Conservation (phyloP, 306 rosid genomes). For the Ormosia emarginata region DNA sequence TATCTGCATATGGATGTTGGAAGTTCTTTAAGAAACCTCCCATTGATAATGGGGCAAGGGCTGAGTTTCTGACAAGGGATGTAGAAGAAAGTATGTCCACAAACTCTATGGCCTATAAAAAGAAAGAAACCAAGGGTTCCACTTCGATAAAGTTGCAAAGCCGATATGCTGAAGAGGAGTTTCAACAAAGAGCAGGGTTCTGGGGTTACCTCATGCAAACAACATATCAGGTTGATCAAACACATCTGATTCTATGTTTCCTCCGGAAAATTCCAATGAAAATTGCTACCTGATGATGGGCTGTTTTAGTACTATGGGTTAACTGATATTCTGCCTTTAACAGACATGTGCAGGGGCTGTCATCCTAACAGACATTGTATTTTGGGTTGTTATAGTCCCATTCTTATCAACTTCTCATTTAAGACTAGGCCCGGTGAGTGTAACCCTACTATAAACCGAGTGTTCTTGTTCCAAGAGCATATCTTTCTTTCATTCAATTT, state of each 20-base stretch:
- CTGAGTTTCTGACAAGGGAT: too few relatives aligned
- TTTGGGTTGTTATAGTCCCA: conserved; percentile 66
- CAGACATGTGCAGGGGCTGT: conserved; percentile 77
- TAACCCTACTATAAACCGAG: neutral
- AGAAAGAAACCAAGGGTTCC: conserved; percentile 11
- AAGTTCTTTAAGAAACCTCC: conserved; percentile 18
- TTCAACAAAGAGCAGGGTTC: conserved; percentile 40
- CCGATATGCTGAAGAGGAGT: conserved; percentile 41
- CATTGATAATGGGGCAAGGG: conserved; percentile 5
- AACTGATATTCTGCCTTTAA: conserved; percentile 16
- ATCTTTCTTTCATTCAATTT: neutral
- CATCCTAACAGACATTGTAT: conserved; percentile 56
- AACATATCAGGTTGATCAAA: conserved; percentile 41
- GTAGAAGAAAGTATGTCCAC: neutral
- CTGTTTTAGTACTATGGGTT: neutral
- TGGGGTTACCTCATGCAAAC: conserved; percentile 58
- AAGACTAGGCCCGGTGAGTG: conserved; percentile 44
- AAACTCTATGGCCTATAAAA: neutral
- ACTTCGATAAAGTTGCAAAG: conserved; percentile 28
- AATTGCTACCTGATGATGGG: too few relatives aligned
- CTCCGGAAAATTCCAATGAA: too few relatives aligned
- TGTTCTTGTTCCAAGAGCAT: too few relatives aligned
- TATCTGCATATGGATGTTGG: conserved; percentile 70
- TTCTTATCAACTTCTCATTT: conserved; percentile 45
- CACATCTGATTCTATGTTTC: neutral